Conservation (phyloP, 2,329 filamentous ascomycete species). For the Fusarium newnesense region DNA sequence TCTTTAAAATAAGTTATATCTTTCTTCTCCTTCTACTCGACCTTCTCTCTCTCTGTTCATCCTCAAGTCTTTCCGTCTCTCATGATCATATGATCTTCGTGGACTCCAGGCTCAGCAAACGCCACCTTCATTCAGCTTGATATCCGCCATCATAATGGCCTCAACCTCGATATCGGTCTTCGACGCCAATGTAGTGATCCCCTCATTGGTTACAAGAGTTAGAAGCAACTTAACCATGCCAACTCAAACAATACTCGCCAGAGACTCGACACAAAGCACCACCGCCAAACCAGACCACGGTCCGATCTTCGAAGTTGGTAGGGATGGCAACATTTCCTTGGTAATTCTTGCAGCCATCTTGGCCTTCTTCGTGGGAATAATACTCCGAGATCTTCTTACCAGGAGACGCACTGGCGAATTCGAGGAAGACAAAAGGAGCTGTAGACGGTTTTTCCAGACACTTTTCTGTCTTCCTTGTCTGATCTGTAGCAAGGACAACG, state of each 20-base stretch:
- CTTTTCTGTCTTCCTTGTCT: constrained; percentile 1
- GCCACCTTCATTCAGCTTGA: background rate
- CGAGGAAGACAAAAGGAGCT: background rate
- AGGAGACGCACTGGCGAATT: constrained; percentile 29
- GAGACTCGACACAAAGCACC: background rate
- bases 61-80: background rate
- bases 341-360: constrained; percentile 13
- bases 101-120: background rate
- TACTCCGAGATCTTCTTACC: constrained; percentile 19
- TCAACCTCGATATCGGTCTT: background rate
- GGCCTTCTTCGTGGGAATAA: constrained; percentile 8
- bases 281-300: background rate
- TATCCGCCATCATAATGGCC: background rate
- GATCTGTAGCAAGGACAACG: constrained; percentile 8
- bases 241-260: background rate
- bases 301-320: background rate
- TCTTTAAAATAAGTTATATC: background rate
- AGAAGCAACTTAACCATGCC: background rate
- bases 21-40: too few relatives aligned
- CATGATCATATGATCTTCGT: background rate
- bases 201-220: background rate
- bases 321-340: constrained; percentile 7
- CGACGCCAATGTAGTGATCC: background rate
- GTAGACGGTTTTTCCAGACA: background rate
- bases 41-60: background rate